phyloP scores from a whole-genome alignment of 2,329 filamentous ascomycete genomes.

The Sarocladium oryzae region DNA sequence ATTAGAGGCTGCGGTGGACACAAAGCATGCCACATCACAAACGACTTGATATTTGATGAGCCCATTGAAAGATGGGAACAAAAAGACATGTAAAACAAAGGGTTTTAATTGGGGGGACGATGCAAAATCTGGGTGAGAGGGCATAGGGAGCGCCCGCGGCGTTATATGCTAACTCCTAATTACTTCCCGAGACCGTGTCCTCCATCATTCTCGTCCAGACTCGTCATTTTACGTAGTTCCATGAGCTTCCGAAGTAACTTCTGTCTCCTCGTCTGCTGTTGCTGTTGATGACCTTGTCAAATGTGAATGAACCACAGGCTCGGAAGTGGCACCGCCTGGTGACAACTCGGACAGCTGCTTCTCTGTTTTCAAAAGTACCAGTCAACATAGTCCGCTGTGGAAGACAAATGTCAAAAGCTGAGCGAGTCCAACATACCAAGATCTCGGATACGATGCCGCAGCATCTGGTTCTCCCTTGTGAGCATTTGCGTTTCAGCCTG shows the following conservation, averaged over 20 bases:
- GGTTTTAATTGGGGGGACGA: no score
- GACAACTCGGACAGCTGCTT: slow-evolving; percentile 42
- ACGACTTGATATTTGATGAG: no score
- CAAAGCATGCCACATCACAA: no score
- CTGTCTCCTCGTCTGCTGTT: slow-evolving; percentile 34
- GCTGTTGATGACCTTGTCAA: slow-evolving; percentile 40
- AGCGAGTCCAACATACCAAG: slow-evolving; percentile 54
- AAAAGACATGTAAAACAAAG: no score
- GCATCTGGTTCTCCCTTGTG: slow-evolving; percentile 75
- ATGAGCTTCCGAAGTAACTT: slow-evolving; percentile 13
- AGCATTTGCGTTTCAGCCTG: slow-evolving; percentile 76
- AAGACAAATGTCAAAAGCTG: neutral
- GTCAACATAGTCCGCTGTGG: neutral
- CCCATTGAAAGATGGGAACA: no score
- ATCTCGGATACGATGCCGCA: slow-evolving; percentile 67
- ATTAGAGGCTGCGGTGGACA: no score
- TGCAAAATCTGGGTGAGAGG: no score
- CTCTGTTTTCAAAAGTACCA: slow-evolving; percentile 27
- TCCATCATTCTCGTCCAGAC: no score
- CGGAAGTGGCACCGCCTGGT: slow-evolving; percentile 28
- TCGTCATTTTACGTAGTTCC: slow-evolving; percentile 16
- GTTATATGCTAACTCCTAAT: neutral
- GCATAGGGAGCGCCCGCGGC: neutral
- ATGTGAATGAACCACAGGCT: slow-evolving; percentile 43
- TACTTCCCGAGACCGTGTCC: no score